Evolutionary conservation across 148 eudicot species (phyloP), one percentile per base, ranked within the genome.

Genomic region (Chenopodium formosanum): DNA sequence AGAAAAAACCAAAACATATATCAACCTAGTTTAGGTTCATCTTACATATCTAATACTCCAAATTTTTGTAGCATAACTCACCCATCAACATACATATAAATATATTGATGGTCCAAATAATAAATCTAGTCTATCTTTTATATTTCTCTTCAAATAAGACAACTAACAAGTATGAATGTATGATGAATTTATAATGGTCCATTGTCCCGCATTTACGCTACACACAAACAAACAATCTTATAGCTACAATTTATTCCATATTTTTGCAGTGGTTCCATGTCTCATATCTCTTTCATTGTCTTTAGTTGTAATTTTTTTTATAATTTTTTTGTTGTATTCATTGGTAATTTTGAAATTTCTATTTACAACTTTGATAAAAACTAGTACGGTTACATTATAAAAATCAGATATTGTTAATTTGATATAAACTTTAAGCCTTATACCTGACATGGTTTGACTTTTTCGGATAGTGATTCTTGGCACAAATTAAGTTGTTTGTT

Each of bases 211-310:
- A 7, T 11, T 67, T 67, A 13, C 70, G 31, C 37, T 27, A 11
- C 70, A 67, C 31, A 67, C 70, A 29, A 27, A 67, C 70, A 67
- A 67, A 67, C 37, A 27, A 67, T 67, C 70, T 67, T 67, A 16
- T 29, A 9, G 53, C 14, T 9, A 9, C 12, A 50, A 50, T 50
- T 4, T 67, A 67, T 29, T 29, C 37, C 37, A 8, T 10, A 9
- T 67, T 25, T 67, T 29, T 67, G 37, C 19, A 67, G 70, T 67
- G 70, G 70, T 3, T 67, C 70, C 37, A 67, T 67, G 3, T 67
- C 70, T 67, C 70, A 27, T 67, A 29, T 67, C 70, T 67, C 31
- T 4, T n/a, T n/a, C 31, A 9, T 12, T 27, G 25, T 12, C 69
- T n/a, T 19, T 19, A 16, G 17, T 58, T 52, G 56, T 52, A 52